A percentile compares a stretch with the other conserved stretches of the same genome.
Evolutionary conservation across 2,329 filamentous ascomycete genomes (phyloP).

Genomic region (Dothistroma septosporum): DNA sequence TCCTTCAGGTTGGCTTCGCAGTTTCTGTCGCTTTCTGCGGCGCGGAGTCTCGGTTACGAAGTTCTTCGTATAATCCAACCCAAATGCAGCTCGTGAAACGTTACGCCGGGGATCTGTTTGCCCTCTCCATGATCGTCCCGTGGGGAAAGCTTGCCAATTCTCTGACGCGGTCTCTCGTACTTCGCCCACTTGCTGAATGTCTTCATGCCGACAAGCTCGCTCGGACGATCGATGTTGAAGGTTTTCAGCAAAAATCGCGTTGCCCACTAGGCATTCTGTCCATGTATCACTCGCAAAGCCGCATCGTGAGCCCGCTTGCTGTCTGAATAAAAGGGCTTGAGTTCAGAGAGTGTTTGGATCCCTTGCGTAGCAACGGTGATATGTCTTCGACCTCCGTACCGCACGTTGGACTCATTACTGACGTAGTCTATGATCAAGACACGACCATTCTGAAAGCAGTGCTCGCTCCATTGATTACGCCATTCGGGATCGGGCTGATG

Average conservation of each 20-base stretch:
- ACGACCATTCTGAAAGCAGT: constrained; percentile 36
- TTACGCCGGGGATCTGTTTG: constrained; percentile 51
- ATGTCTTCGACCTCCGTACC: constrained; percentile 28
- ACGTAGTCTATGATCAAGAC: constrained; percentile 53
- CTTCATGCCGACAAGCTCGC: constrained; percentile 45
- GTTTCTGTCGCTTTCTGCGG: constrained; percentile 6
- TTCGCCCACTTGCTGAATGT: constrained; percentile 49
- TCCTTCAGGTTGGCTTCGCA: constrained; percentile 8
- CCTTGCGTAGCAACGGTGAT: constrained; percentile 48
- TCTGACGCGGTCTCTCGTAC: constrained; percentile 45
- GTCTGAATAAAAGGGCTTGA: constrained; percentile 45
- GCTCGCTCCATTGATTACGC: constrained; percentile 21
- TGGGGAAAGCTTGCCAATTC: constrained; percentile 52
- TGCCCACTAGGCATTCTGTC: constrained; percentile 53
- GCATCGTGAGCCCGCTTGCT: constrained; percentile 35
- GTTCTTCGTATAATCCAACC: constrained; percentile 50
- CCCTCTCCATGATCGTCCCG: constrained; percentile 49
- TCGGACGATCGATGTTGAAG: constrained; percentile 49
- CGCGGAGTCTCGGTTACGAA: constrained; percentile 33
- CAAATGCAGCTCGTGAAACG: constrained; percentile 48
- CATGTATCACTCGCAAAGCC: constrained; percentile 41
- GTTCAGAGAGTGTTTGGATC: constrained; percentile 42
- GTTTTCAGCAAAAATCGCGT: constrained; percentile 48
- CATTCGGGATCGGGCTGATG: constrained; percentile 16
- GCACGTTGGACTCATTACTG: constrained; percentile 20